These are phyloP conservation scores for Theileria parva DNA, from an alignment of 169 alveolate genomes.

Conservation along the genomic window DNA sequence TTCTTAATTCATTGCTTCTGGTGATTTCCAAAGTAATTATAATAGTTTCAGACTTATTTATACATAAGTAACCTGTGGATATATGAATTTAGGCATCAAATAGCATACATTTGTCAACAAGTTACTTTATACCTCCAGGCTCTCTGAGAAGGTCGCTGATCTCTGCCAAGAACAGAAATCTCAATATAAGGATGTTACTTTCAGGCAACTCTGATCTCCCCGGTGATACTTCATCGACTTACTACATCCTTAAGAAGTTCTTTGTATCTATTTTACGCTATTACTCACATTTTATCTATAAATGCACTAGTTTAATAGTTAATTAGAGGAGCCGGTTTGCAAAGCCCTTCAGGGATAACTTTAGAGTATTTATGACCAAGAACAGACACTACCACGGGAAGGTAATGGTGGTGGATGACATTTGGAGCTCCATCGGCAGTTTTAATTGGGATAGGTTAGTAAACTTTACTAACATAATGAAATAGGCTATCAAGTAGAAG, in stretches of 20 bases:
- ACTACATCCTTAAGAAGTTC: conserved; percentile 73
- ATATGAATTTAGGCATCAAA: conserved; percentile 62
- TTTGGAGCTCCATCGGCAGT: conserved; percentile 76
- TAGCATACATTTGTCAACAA: conserved; percentile 74
- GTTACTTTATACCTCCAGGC: conserved; percentile 83
- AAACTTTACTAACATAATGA: background rate
- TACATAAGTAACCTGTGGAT: conserved; percentile 19
- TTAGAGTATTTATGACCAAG: conserved; percentile 69
- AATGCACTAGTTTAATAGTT: background rate
- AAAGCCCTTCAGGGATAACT: conserved; percentile 32
- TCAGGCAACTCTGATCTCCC: conserved; percentile 82
- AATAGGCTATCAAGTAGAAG: conserved; percentile 67
- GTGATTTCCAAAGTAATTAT: conserved; percentile 51
- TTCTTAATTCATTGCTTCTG: conserved; percentile 53
- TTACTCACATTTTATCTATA: background rate
- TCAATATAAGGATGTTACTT: conserved; percentile 70
- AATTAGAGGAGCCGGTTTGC: conserved; percentile 38
- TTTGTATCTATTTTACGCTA: conserved; percentile 31
- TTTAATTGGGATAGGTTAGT: conserved; percentile 74
- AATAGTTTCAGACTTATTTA: conserved; percentile 33
- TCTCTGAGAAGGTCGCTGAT: conserved; percentile 73
- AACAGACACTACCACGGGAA: conserved; percentile 75
- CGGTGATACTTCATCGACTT: conserved; percentile 80
- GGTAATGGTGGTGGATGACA: conserved; percentile 66
- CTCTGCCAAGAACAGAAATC: conserved; percentile 68